Evolutionary conservation across 495 filamentous ascomycete species (phyloP).

Genomic region (Amphirosellinia nigrospora): DNA sequence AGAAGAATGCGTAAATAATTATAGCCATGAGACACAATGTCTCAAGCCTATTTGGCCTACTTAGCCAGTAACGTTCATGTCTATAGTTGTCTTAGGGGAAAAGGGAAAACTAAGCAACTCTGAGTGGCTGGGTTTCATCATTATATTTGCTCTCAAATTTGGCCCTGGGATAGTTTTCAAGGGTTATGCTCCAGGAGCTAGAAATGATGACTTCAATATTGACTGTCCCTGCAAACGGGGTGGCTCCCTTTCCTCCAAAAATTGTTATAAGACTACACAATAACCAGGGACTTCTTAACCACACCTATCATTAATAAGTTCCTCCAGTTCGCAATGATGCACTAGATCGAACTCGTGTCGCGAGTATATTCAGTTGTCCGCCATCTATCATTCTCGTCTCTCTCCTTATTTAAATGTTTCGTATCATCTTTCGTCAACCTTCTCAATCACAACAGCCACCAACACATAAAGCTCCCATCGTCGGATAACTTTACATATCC

Average conservation of each 20-base stretch:
- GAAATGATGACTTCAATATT: constrained; percentile 7
- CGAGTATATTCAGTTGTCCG: not conserved
- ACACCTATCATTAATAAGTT: not conserved
- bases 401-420: not conserved
- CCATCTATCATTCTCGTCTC: not conserved
- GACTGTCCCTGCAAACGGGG: not conserved
- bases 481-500: not conserved
- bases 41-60: not conserved
- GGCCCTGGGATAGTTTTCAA: not conserved
- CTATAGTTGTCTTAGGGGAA: not conserved
- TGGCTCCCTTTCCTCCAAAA: constrained; percentile 1
- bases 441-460: not conserved
- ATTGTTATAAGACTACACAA: constrained; percentile 7
- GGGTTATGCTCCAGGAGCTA: not conserved
- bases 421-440: not conserved
- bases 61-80: not conserved
- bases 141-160: not conserved
- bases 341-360: not conserved
- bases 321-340: not conserved
- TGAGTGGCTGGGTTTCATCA: not conserved
- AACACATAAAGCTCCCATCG: not conserved
- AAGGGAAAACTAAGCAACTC: not conserved
- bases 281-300: not conserved
- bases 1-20: not conserved
- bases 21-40: not conserved